Evolutionary conservation across 768 basidiomycete species (phyloP), one percentile per base, ranked within the genome.

Genomic region (Thelephora ganbajun): DNA sequence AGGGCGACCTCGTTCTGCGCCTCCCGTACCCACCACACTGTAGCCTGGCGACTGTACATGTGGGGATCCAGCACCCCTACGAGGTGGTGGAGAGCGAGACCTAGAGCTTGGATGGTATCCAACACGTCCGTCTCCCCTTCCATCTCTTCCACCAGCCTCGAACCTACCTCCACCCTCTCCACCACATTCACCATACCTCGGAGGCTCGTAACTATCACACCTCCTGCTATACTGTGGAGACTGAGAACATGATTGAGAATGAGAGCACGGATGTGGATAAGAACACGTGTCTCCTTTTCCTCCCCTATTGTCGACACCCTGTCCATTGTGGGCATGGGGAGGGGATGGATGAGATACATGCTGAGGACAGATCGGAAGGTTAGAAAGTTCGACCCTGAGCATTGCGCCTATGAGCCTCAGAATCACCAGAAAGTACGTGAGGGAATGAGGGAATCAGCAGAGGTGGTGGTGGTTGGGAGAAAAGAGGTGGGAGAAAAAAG

Each of bases 371-470:
- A 96, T 76, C 19, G 92, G 85, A 30, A 83, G 71, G 53, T 87
- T 79, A 14, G 92, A 92, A 11, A 94, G 77, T 59, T 88, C 85
- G 49, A 94, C 86, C 58, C 80, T 82, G 48, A 99, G 64, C 19
- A 77, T 56, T 3, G 82, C 77, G 35, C 96, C 93, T n/a, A n/a
- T n/a, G n/a, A n/a, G n/a, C n/a, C n/a, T n/a, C n/a, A n/a, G n/a
- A n/a, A n/a, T n/a, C n/a, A n/a, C n/a, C n/a, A n/a, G n/a, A n/a
- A n/a, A n/a, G n/a, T n/a, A n/a, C n/a, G n/a, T n/a, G n/a, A n/a
- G n/a, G n/a, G n/a, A n/a, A n/a, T n/a, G n/a, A n/a, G n/a, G n/a
- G n/a, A n/a, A n/a, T n/a, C n/a, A n/a, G n/a, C n/a, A n/a, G n/a
- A n/a, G n/a, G n/a, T n/a, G n/a, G n/a, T n/a, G n/a, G n/a, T n/a